Evolutionary conservation across 2,329 filamentous ascomycete species (phyloP), one percentile per base, ranked within the genome.

Genomic region (Paradendryphiella salina): DNA sequence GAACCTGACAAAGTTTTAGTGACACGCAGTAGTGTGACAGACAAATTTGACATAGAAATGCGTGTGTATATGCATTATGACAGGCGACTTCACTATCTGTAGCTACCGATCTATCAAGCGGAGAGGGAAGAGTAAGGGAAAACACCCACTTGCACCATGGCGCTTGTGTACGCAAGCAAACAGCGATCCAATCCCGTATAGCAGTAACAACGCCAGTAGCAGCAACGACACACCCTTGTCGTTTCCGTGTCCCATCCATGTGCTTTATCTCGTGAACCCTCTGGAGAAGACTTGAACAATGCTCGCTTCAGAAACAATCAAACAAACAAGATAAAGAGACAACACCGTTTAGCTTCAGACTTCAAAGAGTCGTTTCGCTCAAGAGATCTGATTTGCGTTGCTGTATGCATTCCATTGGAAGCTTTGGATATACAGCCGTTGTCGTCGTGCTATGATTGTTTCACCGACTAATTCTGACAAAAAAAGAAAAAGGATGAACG

Each of bases 131-230:
- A 26, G 23, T 9, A 9, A 26, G 23, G 10, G 17, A 26, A 38
- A 46, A 18, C 31, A 3, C 31, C 26, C n/a, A 33, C 17, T 14
- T 39, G 44, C n/a, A 17, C 26, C 8, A 23, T 14, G 18, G 13
- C 39, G 46, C 46, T 46, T 28, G 35, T 35, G 35, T 26, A 20
- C 35, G 46, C 21, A 45, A 21, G 15, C 18, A 21, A 20, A 9
- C 39, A 41, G 14, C 5, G 10, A 33, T 8, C 42, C 17, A 34
- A 8, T n/a, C 40, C 21, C 34, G 7, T 17, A 31, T 21, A 10
- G 23, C 32, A 46, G 46, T 42, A n/a, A 33, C 32, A 46, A 50
- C 47, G 47, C 47, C 42, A 40, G 13, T 17, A 46, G 21, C 21
- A 46, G 17, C 7, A 28, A 32, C 15, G 32, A 42, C 28, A 23